Conservation (phyloP, 2,329 filamentous ascomycete species). For the Pseudonectria buxi region DNA sequence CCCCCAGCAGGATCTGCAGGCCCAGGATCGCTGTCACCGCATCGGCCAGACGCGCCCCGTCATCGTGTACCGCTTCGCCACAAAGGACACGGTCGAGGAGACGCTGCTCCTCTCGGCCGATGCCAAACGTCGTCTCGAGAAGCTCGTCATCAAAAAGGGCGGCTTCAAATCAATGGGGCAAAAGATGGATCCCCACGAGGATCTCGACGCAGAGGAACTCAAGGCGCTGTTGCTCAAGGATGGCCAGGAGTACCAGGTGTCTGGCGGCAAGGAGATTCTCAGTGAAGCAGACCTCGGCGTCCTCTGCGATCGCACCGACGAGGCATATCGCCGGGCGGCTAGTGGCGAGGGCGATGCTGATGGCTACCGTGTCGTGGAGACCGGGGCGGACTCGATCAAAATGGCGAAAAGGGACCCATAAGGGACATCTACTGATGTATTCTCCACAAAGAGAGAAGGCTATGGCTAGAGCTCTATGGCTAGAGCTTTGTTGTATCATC, state of each 20-base stretch:
- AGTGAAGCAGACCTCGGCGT: conserved; percentile 70
- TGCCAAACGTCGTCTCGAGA: conserved; percentile 85
- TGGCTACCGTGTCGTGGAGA: conserved; percentile 73
- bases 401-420: conserved; percentile 24
- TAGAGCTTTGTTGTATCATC: too few relatives aligned
- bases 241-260: conserved; percentile 57
- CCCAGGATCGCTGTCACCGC: conserved; percentile 88
- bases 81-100: conserved; percentile 88
- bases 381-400: conserved; percentile 49
- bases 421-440: background rate
- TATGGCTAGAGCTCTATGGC: too few relatives aligned
- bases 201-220: conserved; percentile 54
- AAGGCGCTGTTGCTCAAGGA: conserved; percentile 61
- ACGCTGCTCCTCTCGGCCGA: conserved; percentile 80
- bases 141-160: conserved; percentile 92
- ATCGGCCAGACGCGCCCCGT: conserved; percentile 92
- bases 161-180: conserved; percentile 66
- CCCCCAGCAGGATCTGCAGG: conserved; percentile 92
- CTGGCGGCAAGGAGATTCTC: conserved; percentile 59
- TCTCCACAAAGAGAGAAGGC: too few relatives aligned
- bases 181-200: conserved; percentile 47
- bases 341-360: conserved; percentile 68
- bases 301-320: conserved; percentile 67
- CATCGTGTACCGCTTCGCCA: conserved; percentile 88
- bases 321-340: conserved; percentile 64